A percentile compares a stretch with the other conserved stretches of the same genome.
phyloP scores from a whole-genome alignment of 2,329 filamentous ascomycete species.

The Lecanicillium sp. region DNA sequence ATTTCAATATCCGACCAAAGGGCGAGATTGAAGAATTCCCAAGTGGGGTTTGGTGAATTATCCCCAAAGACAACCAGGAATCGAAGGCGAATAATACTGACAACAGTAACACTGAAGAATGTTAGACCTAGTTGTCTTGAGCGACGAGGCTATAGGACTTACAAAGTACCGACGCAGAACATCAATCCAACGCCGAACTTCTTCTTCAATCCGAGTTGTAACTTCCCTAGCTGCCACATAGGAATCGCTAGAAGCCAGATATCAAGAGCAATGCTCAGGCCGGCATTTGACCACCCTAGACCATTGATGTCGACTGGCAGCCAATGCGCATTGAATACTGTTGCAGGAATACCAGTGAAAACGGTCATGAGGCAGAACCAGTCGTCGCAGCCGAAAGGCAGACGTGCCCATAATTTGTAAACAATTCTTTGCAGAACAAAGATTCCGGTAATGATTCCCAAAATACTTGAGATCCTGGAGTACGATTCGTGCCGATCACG shows the following conservation, averaged over 20 bases:
- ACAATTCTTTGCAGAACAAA: conserved; percentile 30
- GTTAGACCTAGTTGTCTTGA: neutral
- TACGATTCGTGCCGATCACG: conserved; percentile 16
- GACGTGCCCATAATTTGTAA: conserved; percentile 23
- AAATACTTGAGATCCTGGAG: conserved; percentile 15
- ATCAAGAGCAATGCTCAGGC: conserved; percentile 36
- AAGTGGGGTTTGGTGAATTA: conserved; percentile 24
- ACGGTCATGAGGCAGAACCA: conserved; percentile 21
- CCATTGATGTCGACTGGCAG: conserved; percentile 30
- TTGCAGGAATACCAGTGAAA: conserved; percentile 19
- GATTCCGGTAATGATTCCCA: conserved; percentile 28
- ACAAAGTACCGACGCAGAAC: conserved; percentile 39
- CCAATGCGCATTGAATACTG: conserved; percentile 20
- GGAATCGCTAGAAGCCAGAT: conserved; percentile 37
- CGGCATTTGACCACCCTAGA: conserved; percentile 37
- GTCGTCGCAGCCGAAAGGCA: conserved; percentile 27
- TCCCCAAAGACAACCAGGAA: conserved; percentile 23
- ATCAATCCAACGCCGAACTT: conserved; percentile 37
- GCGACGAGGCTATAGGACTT: conserved; percentile 12
- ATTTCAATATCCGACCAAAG: conserved; percentile 34
- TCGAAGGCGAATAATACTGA: conserved; percentile 26
- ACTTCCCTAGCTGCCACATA: conserved; percentile 28
- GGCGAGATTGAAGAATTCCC: conserved; percentile 24
- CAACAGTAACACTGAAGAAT: conserved; percentile 23
- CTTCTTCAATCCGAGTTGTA: conserved; percentile 34